Evolutionary conservation across 1,139 yeast genomes (phyloP).

Genomic region (Arxiozyma heterogenica): DNA sequence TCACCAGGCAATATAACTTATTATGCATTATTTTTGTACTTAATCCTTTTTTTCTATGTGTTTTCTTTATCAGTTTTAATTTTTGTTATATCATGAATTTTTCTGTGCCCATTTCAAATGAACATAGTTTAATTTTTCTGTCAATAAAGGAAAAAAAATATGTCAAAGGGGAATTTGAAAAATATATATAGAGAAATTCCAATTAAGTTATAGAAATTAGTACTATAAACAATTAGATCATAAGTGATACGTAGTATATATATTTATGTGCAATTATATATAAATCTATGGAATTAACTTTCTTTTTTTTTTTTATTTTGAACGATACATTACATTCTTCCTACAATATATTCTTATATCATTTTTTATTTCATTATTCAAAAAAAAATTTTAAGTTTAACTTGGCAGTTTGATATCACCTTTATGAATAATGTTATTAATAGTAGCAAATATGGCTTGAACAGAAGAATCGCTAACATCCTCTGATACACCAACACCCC

Average conservation of each 20-base stretch:
- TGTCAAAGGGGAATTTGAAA: not conserved
- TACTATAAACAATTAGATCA: too few relatives aligned
- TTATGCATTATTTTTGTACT: not conserved
- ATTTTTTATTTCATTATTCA: too few relatives aligned
- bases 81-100: too few relatives aligned
- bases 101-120: not conserved
- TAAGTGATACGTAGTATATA: too few relatives aligned
- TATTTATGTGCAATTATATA: not conserved
- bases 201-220: too few relatives aligned
- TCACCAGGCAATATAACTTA: not conserved
- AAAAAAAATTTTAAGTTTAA: not conserved
- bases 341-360: too few relatives aligned
- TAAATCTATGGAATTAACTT: too few relatives aligned
- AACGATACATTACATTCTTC: too few relatives aligned
- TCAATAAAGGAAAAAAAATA: not conserved
- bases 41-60: too few relatives aligned
- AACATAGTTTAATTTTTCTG: not conserved
- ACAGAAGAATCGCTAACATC: constrained; percentile 90
- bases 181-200: too few relatives aligned
- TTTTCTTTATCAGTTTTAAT: too few relatives aligned
- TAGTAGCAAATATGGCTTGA: constrained; percentile 66
- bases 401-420: constrained; percentile 11
- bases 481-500: constrained; percentile 94
- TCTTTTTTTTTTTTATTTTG: too few relatives aligned
- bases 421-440: constrained; percentile 40